Base-by-base conservation (phyloP, 352 stramenopile genomes). In the Globisporangium yorkense region DNA sequence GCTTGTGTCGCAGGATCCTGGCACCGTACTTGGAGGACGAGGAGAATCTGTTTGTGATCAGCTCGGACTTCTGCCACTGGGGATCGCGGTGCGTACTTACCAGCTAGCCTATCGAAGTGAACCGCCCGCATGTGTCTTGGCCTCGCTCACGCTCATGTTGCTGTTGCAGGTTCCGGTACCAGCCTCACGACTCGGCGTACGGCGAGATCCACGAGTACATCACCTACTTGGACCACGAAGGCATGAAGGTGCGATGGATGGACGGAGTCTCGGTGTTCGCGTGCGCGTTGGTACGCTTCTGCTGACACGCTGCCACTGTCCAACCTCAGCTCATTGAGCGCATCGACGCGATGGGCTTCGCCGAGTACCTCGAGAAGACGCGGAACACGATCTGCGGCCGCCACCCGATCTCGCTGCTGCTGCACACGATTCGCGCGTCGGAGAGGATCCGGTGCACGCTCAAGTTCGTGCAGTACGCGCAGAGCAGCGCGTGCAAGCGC, bases 51-150 rank as follows among this genome's bases (percentile, higher is more conserved):
- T 98, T 97, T 56, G 83, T 99, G 15, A 84, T 99, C 66, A 98
- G 92, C 69, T 97, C 88, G 9, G 97, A 99, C 65, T 99, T 99
- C 77, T 99, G 95, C 61, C 97, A 99, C 68, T 99, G 96, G 92
- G 94, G 94, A 20, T 75, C 70, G 29, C 68, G 92, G 83, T 90
- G 59, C 56, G 29, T 18, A 0, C 21, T 24, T 20, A 27, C 24
- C 24, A 27, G 24, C 24, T 27, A 27, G 24, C 24, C 24, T 27
- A 27, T 27, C 24, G 1, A 27, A 1, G 24, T 27, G 24, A 2
- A 27, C 24, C 24, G 24, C 24, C 24, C 24, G 1, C 24, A 27
- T 2, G 24, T 27, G 24, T 27, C 24, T 27, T 27, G 24, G 24
- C 24, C 24, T 27, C 24, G 1, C 24, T 27, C 24, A 27, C 24